Base-by-base conservation (phyloP, 2,329 filamentous ascomycete species). In the Neonectria sp. region DNA sequence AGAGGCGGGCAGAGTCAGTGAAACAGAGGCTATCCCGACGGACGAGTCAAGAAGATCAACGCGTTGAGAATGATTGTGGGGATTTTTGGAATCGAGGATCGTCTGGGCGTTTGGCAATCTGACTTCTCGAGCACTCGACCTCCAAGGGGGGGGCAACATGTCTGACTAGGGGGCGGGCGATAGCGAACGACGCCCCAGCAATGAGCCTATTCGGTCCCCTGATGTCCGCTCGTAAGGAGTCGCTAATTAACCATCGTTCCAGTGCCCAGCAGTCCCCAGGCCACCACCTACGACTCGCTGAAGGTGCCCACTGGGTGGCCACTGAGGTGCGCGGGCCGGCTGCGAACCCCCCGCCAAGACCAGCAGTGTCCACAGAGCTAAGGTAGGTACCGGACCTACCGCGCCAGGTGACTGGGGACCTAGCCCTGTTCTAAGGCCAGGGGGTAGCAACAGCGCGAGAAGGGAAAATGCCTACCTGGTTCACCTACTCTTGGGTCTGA, bases 31-130 rank as follows among this genome's bases (percentile, higher is more conserved):
- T 61, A 61, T 61, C 46, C 35, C 55, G 56, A 69, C 55, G 57
- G 63, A 63, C 63, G 55, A 66, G 63, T 68, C 59, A 63, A 70
- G 65, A 52, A 43, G 33, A 49, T 58, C 64, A 55, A 61, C 31
- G 27, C 55, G 56, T 63, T 55, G 69, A 74, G 67, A 63, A 56
- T 69, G 72, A 62, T 61, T 70, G 70, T 75, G 73, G 73, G 63
- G 70, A 63, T 67, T 71, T 67, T 58, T 29, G 49, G 51, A 49
- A 55, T 62, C 52, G 57, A 59, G 49, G 29, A 61, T 62, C 48
- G 40, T 55, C 62, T 59, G 51, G 62, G 49, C 57, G 55, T 66
- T 66, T 61, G 55, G 59, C 63, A 66, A 65, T 72, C 65, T 68
- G 69, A 72, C 66, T 73, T 40, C 64, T 52, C 46, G 27, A 46